Percentiles rank a stretch among this genome's conserved stretches.
These are phyloP conservation scores for Samsoniella hepiali DNA, from an alignment of 2,329 filamentous ascomycete genomes.

Conservation along the genomic window DNA sequence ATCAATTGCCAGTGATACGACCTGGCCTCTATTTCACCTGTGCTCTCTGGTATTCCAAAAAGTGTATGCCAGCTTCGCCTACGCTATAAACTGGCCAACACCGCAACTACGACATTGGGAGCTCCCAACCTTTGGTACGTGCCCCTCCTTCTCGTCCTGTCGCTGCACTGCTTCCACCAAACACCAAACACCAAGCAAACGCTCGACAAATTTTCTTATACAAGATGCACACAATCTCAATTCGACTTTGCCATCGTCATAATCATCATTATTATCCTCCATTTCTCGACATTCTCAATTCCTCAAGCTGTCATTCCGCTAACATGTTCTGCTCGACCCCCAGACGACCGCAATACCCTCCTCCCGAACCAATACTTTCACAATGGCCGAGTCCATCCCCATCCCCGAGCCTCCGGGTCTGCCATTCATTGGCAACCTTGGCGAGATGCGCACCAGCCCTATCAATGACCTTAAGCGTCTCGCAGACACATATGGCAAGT, in stretches of 20 bases:
- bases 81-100: neutral
- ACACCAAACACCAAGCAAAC: neutral
- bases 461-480: slow-evolving; percentile 53
- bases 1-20: neutral
- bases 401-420: slow-evolving; percentile 64
- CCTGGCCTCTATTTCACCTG: neutral
- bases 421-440: slow-evolving; percentile 63
- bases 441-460: slow-evolving; percentile 60
- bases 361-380: neutral
- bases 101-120: neutral
- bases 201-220: neutral
- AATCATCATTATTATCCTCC: neutral
- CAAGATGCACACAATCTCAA: neutral
- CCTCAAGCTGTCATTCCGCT: neutral
- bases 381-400: slow-evolving; percentile 37
- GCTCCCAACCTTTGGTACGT: slow-evolving; percentile 2
- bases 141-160: neutral
- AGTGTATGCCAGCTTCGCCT: neutral
- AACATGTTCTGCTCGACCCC: neutral
- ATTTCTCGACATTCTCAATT: neutral
- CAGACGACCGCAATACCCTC: neutral
- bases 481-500: slow-evolving; percentile 62
- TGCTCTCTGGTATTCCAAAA: neutral
- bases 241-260: neutral
- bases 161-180: neutral